Evolutionary conservation across 345 rosid genomes (phyloP).

Genomic region (Melaleuca quinquenervia): DNA sequence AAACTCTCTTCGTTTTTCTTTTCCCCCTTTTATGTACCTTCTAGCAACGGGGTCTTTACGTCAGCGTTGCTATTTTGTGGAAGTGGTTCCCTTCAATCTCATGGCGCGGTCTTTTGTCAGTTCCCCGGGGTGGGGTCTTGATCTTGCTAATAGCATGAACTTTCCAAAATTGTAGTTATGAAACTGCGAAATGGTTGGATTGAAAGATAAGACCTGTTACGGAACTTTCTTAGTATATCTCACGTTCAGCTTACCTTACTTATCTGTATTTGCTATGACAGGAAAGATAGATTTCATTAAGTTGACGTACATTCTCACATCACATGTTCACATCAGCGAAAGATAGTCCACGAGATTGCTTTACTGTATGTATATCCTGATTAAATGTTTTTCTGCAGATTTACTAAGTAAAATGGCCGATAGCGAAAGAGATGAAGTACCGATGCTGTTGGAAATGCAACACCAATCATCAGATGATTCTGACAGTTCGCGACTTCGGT

Average conservation of each 20-base stretch:
- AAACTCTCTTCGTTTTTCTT: too few relatives aligned
- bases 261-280: neutral
- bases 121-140: too few relatives aligned
- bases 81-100: too few relatives aligned
- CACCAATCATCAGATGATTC: slow-evolving; percentile 11
- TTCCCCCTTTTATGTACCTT: too few relatives aligned
- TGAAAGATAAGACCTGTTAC: neutral
- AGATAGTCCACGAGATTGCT: neutral
- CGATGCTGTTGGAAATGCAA: slow-evolving; percentile 42
- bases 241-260: neutral
- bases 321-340: neutral
- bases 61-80: too few relatives aligned
- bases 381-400: slow-evolving; percentile 3
- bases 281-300: neutral
- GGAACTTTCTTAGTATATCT: neutral
- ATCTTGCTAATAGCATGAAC: too few relatives aligned
- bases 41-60: too few relatives aligned
- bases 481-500: slow-evolving; percentile 20
- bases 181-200: too few relatives aligned
- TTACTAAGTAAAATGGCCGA: slow-evolving; percentile 24
- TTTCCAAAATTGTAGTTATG: too few relatives aligned
- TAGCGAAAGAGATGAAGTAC: slow-evolving; percentile 46
- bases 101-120: too few relatives aligned
- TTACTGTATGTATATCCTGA: neutral
- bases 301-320: neutral